Evolutionary conservation across 345 rosid genomes (phyloP).

Genomic region (Brassica napus): DNA sequence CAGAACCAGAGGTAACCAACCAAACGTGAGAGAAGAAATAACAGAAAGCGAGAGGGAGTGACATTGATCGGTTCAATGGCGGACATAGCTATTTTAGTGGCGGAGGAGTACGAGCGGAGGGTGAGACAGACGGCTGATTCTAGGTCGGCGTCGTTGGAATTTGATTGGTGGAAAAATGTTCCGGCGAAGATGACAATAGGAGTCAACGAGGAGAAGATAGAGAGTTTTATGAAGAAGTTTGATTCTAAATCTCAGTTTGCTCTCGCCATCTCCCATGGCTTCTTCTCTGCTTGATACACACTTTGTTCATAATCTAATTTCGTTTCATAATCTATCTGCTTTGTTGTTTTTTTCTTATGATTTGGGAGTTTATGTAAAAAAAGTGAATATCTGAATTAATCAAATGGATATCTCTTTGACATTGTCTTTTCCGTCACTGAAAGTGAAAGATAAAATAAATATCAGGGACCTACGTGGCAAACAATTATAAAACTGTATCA

Average conservation of each 20-base stretch:
- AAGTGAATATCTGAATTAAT: slow-evolving; percentile 4
- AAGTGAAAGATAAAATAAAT: background rate
- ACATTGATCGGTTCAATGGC: slow-evolving; percentile 17
- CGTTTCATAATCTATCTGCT: background rate
- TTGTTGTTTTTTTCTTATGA: background rate
- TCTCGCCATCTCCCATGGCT: slow-evolving; percentile 29
- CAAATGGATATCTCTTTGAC: background rate
- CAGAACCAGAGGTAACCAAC: slow-evolving; percentile 11
- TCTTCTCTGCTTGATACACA: slow-evolving; percentile 25
- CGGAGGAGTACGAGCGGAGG: slow-evolving; percentile 40
- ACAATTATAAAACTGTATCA: slow-evolving; percentile 7
- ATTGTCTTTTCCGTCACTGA: slow-evolving; percentile 26
- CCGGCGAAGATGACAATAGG: slow-evolving; percentile 33
- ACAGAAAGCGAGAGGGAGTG: background rate
- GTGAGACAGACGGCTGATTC: slow-evolving; percentile 20
- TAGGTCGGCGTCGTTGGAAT: slow-evolving; percentile 6
- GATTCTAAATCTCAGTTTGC: slow-evolving; percentile 35
- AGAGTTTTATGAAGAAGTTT: slow-evolving; percentile 31
- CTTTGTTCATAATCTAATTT: slow-evolving; percentile 6
- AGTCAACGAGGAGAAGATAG: slow-evolving; percentile 29
- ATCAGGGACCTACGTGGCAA: slow-evolving; percentile 21
- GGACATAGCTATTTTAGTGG: slow-evolving; percentile 41
- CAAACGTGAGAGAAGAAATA: slow-evolving; percentile 2
- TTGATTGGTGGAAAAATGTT: slow-evolving; percentile 9
- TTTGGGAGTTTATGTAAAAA: slow-evolving; percentile 7